These are phyloP conservation scores for Euptelea pleiosperma DNA, from an alignment of 164 flowering plant species.

Conservation along the genomic window DNA sequence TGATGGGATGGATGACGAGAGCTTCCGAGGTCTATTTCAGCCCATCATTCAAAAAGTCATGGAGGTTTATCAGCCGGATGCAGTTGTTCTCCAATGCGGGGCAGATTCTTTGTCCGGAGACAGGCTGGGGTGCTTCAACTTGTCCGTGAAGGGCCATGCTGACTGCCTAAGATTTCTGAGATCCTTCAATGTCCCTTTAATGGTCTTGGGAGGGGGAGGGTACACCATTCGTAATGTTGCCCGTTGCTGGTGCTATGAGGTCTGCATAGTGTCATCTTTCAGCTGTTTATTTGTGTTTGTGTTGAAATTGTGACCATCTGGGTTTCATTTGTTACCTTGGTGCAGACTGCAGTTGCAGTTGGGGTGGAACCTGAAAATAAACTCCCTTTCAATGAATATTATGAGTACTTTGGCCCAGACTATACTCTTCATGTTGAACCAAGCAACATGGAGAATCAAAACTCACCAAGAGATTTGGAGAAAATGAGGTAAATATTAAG, in stretches of 20 bases:
- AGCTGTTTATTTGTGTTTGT: not conserved
- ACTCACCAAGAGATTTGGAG: conserved; percentile 65
- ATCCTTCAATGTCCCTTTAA: conserved; percentile 84
- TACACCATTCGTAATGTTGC: conserved; percentile 92
- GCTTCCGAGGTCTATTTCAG: conserved; percentile 62
- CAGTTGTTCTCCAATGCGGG: conserved; percentile 93
- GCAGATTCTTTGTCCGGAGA: conserved; percentile 94
- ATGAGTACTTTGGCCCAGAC: conserved; percentile 92
- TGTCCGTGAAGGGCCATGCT: conserved; percentile 92
- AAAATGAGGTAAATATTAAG: conserved; percentile 51
- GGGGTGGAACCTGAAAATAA: conserved; percentile 86
- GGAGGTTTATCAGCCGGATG: conserved; percentile 90
- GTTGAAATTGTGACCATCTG: not conserved
- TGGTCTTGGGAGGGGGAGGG: conserved; percentile 97
- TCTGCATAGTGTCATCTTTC: conserved; percentile 22
- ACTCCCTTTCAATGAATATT: conserved; percentile 82
- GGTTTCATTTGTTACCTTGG: conserved; percentile 13
- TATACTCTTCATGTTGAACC: conserved; percentile 77
- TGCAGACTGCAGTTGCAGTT: conserved; percentile 94
- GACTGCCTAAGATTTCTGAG: conserved; percentile 80
- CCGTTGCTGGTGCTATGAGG: conserved; percentile 99
- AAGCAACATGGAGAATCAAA: conserved; percentile 65
- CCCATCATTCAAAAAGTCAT: conserved; percentile 79
- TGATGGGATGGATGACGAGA: conserved; percentile 90
- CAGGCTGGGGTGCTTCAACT: conserved; percentile 85